Evolutionary conservation across 176 grass and related monocot species (phyloP), one percentile per base, ranked within the genome.

Genomic region (Lolium perenne): DNA sequence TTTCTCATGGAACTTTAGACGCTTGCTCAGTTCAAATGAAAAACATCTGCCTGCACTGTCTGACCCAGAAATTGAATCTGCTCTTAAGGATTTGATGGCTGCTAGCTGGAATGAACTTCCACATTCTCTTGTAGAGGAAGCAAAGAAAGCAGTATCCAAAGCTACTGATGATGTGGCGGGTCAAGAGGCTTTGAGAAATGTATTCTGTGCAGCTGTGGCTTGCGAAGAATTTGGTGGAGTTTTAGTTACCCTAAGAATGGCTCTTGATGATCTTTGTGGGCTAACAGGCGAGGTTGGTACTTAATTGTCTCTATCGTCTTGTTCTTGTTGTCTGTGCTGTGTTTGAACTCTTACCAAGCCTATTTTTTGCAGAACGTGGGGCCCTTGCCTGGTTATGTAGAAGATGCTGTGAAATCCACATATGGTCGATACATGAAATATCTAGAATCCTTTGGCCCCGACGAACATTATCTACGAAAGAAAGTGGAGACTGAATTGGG

Each of bases 81-180:
- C 93, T 79, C 85, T 94, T 71, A 98, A 98, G 88, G 96, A 98
- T 89, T 91, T 98, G 79, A 91, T 98, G 90, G 96, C 96, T 74
- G 76, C 82, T n/a, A 94, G 77, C 60, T 95, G 96, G 96, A 89
- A 80, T 87, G 91, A 94, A 89, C 86, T 98, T 85, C 96, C 93
- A 71, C 67, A 88, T 14, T 84, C 90, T 79, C 72, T 98, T 11
- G 40, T 94, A 55, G 51, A 15, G 12, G 93, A 91, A 85, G 94
- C 93, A 79, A 89, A 94, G 87, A 98, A 92, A 81, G 86, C 84
- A 56, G 79, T 48, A 35, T 92, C 96, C 69, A 98, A 98, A 85
- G 47, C 79, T 62, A 98, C 91, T 21, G 70, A 89, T 71, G 93
- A 95, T 81, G 76, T 10, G 45, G 54, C 67, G 51, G 88, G 93